These are phyloP conservation scores for Discostella pseudostelligera DNA, from an alignment of 108 stramenopile genomes.

Conservation along the genomic window DNA sequence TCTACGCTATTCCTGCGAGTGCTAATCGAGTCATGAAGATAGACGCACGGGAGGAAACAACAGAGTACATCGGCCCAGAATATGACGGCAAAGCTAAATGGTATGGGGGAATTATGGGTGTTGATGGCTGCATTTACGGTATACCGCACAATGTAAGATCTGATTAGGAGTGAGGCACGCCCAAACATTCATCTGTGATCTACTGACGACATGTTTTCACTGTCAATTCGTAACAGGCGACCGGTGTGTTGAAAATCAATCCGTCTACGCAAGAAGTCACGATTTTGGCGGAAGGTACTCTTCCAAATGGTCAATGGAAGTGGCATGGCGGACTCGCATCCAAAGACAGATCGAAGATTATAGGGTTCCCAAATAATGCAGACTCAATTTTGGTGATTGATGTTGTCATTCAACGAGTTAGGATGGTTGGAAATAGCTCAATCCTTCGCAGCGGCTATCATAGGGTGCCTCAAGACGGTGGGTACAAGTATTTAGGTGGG, in stretches of 20 bases:
- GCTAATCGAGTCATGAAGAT: constrained; percentile 61
- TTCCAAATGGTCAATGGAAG: constrained; percentile 63
- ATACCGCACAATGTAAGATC: constrained; percentile 61
- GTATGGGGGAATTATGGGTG: constrained; percentile 54
- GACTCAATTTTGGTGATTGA: constrained; percentile 60
- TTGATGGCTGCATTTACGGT: constrained; percentile 64
- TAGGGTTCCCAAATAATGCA: constrained; percentile 69
- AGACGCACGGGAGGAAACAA: constrained; percentile 50
- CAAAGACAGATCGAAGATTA: constrained; percentile 53
- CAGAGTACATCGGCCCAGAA: constrained; percentile 45
- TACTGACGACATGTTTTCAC: background rate
- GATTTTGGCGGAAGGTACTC: constrained; percentile 35
- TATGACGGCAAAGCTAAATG: constrained; percentile 57
- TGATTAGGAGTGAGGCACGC: too few relatives aligned
- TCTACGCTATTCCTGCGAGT: constrained; percentile 70
- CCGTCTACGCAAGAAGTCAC: constrained; percentile 53
- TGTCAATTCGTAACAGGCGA: constrained; percentile 1
- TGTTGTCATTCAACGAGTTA: constrained; percentile 42
- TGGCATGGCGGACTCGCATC: constrained; percentile 72
- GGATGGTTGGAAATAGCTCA: constrained; percentile 44
- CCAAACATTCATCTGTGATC: background rate
- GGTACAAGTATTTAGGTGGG: constrained; percentile 74
- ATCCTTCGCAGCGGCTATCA: constrained; percentile 60
- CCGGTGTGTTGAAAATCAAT: constrained; percentile 61
- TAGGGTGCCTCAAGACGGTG: constrained; percentile 63